Evolutionary conservation across 2,329 filamentous ascomycete species (phyloP), one percentile per base, ranked within the genome.

Genomic region (Clarireedia homoeocarpa): DNA sequence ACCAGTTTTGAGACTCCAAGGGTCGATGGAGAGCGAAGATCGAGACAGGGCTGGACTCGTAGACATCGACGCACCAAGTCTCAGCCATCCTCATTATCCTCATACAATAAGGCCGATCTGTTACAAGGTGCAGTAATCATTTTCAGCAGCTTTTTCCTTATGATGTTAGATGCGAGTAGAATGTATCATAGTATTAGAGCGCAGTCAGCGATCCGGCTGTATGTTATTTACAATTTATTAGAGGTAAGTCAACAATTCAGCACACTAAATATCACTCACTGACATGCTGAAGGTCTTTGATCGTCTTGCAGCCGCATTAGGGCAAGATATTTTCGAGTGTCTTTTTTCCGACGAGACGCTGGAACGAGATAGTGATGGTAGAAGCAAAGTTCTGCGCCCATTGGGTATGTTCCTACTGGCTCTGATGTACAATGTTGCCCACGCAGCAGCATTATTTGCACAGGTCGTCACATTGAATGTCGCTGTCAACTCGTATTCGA

Each of bases 151-250:
- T 76, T 87, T 51, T 83, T 92, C 14, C 76, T 99, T 51, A 92
- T 96, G 84, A 85, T 83, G 24, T 86, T 99, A 47, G 95, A 99
- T 69, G 94, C 94, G 5, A 96, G 91, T 68, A 84, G 91, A 51
- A 96, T 97, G 89, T 99, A 99, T 68, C 94, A 99, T 71, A 91
- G 91, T 66, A 96, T 99, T 65, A 86, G 92, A 48, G 94, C 91
- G 0, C 94, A 99, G 71, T 92, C 91, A 1, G 91, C 92, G 6
- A 96, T 99, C 74, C 99, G 99, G 70, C 80, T 99, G 10, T 99
- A 99, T 70, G 94, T 99, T 58, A 97, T 99, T 55, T 99, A 96
- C 77, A 99, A 99, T 67, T 89, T 96, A 36, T 82, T 99, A 5
- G 94, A 99, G 72, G 84, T 85, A 67, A 58, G 70, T 47, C 3